Evolutionary conservation across 2,329 filamentous ascomycete genomes (phyloP).

Genomic region (Arachnomyces sp.): DNA sequence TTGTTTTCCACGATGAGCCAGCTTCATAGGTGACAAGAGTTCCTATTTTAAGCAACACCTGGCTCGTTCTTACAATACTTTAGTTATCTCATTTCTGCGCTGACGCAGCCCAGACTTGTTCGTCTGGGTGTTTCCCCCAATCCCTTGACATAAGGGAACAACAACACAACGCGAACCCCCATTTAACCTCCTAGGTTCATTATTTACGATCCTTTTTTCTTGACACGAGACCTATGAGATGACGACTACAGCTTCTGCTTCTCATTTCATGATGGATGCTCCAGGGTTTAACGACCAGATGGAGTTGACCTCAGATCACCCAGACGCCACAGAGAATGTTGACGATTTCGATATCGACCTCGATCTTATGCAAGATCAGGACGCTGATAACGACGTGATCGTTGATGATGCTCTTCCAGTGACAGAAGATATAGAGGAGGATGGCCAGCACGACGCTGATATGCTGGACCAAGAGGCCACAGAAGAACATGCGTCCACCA

Average conservation of each 20-base stretch:
- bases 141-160: too few species aligned
- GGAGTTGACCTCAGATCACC: slow-evolving; percentile 35
- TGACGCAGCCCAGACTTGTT: too few species aligned
- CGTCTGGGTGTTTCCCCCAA: slow-evolving; percentile 4
- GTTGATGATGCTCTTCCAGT: slow-evolving; percentile 44
- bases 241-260: slow-evolving; percentile 24
- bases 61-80: too few species aligned
- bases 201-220: slow-evolving; percentile 13
- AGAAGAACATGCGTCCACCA: slow-evolving; percentile 8
- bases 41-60: too few species aligned
- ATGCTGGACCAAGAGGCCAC: slow-evolving; percentile 36
- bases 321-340: slow-evolving; percentile 23
- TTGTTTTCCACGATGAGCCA: too few species aligned
- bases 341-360: slow-evolving; percentile 54
- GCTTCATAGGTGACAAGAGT: too few species aligned
- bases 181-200: slow-evolving; percentile 8
- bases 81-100: too few species aligned
- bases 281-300: slow-evolving; percentile 34
- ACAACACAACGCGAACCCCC: too few species aligned
- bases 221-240: slow-evolving; percentile 26
- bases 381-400: slow-evolving; percentile 45
- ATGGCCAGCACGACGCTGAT: slow-evolving; percentile 36
- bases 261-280: slow-evolving; percentile 29
- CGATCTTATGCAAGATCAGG: slow-evolving; percentile 36
- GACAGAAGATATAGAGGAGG: slow-evolving; percentile 27